Evolutionary conservation across 345 rosid genomes (phyloP).

Genomic region (Salix suchowensis): DNA sequence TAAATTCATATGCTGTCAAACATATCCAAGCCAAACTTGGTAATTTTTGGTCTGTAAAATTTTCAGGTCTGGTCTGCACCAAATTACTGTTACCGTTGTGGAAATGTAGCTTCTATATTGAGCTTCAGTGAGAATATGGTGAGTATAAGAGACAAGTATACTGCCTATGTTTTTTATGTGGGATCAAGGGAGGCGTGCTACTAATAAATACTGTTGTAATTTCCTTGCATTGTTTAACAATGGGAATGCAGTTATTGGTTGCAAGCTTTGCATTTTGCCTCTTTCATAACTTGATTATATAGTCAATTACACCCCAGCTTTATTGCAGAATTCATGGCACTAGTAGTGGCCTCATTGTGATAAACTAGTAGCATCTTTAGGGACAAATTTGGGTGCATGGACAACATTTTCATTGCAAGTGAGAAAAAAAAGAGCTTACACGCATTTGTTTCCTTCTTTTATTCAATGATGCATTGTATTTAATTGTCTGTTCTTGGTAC

Average conservation of each 20-base stretch:
- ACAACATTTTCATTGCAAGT: neutral
- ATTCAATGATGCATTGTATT: neutral
- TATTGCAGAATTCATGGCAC: neutral
- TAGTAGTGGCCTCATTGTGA: neutral
- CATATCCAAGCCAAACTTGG: slow-evolving; percentile 9
- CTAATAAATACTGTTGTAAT: neutral
- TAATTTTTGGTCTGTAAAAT: slow-evolving; percentile 22
- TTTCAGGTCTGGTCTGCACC: slow-evolving; percentile 99
- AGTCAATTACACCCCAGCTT: neutral
- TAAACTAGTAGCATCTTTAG: neutral
- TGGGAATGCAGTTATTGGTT: neutral
- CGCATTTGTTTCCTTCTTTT: neutral
- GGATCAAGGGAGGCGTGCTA: neutral
- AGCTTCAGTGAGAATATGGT: slow-evolving; percentile 98
- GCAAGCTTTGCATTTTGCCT: neutral
- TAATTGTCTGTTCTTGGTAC: neutral
- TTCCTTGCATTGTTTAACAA: neutral
- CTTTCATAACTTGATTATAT: neutral
- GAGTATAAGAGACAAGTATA: neutral
- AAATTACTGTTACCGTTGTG: slow-evolving; percentile 98
- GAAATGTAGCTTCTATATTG: slow-evolving; percentile 98
- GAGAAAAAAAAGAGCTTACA: neutral
- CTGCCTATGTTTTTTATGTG: neutral
- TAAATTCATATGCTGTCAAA: neutral
- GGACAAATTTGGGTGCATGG: neutral